Conservation (phyloP, 179 eudicot genomes). For the Vitellaria paradoxa region DNA sequence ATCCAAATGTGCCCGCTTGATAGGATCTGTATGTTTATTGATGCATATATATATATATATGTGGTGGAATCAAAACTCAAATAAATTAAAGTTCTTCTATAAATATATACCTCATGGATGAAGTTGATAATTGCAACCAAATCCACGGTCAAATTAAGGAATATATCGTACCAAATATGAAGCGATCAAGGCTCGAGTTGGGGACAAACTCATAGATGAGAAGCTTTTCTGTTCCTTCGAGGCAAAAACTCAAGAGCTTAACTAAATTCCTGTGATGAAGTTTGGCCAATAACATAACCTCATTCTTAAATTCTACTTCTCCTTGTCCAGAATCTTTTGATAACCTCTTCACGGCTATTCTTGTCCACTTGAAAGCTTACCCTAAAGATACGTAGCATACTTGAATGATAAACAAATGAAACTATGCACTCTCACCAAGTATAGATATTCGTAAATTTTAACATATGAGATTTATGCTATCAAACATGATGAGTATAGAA, state of each 20-base stretch:
- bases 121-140: neutral
- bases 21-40: neutral
- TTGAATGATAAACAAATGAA: too few relatives aligned
- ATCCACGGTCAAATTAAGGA: neutral
- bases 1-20: neutral
- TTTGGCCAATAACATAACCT: neutral
- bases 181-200: neutral
- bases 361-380: neutral
- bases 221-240: too few relatives aligned
- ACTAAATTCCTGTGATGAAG: neutral
- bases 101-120: neutral
- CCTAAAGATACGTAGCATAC: neutral
- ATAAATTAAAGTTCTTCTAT: too few relatives aligned
- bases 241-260: neutral
- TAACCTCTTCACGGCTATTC: constrained; percentile 13
- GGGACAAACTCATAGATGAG: too few relatives aligned
- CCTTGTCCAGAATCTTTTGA: constrained; percentile 17
- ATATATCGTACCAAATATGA: neutral
- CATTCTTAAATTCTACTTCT: neutral
- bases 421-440: too few relatives aligned
- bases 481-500: neutral
- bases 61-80: too few relatives aligned
- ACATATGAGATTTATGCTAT: neutral
- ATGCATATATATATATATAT: neutral
- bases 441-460: too few relatives aligned